phyloP scores from a whole-genome alignment of 352 stramenopile genomes.

The Globisporangium cystogenes region DNA sequence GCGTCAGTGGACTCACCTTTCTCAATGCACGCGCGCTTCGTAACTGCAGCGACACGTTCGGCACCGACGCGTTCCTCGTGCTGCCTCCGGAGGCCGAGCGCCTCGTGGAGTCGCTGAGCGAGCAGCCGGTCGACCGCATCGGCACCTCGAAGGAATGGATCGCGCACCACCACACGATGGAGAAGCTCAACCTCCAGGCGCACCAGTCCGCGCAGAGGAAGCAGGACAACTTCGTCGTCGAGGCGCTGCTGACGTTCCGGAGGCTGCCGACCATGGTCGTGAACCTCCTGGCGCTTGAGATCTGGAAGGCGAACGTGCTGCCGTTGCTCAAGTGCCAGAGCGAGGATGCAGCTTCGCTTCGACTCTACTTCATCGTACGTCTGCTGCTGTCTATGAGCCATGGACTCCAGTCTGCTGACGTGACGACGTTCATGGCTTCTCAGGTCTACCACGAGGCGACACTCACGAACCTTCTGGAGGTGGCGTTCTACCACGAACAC shows the following conservation, averaged over 20 bases:
- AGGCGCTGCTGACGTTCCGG: slow-evolving; percentile 88
- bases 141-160: slow-evolving; percentile 73
- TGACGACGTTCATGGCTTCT: not conserved
- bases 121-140: slow-evolving; percentile 57
- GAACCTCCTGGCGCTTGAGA: slow-evolving; percentile 87
- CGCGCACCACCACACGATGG: slow-evolving; percentile 78
- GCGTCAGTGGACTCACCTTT: not conserved
- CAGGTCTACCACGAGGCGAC: slow-evolving; percentile 89
- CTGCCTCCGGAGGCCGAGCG: slow-evolving; percentile 78
- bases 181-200: slow-evolving; percentile 93
- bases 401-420: not conserved
- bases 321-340: slow-evolving; percentile 50
- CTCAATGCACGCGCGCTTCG: too few species aligned
- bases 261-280: slow-evolving; percentile 87
- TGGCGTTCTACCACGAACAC: slow-evolving; percentile 88
- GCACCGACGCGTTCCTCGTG: slow-evolving; percentile 41
- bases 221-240: slow-evolving; percentile 93
- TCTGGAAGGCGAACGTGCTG: slow-evolving; percentile 86
- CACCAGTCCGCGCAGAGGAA: slow-evolving; percentile 88
- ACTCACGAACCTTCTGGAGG: slow-evolving; percentile 85
- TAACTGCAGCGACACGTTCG: slow-evolving; percentile 5
- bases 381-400: not conserved
- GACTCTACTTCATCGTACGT: slow-evolving; percentile 89
- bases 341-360: slow-evolving; percentile 56
- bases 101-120: slow-evolving; percentile 66